Percentiles rank a stretch among this genome's conserved stretches.
Conservation (phyloP, 2,329 filamentous ascomycete species). For the Alternaria rosae region DNA sequence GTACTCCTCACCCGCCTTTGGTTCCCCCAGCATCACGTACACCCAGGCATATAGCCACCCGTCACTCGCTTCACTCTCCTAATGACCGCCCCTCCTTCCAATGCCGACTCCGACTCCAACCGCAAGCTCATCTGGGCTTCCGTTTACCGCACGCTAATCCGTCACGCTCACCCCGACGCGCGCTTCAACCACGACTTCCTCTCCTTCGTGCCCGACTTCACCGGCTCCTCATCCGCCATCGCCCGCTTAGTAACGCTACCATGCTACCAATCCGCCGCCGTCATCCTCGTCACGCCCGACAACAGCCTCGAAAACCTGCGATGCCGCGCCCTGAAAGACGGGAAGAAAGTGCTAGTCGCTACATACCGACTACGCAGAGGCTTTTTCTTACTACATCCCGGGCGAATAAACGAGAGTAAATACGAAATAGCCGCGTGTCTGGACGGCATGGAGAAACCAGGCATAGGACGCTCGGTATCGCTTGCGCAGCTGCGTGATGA, state of each 20-base stretch:
- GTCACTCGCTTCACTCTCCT: neutral
- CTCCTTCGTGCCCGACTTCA: slow-evolving; percentile 55
- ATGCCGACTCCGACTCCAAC: neutral
- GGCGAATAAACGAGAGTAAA: slow-evolving; percentile 33
- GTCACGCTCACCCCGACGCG: slow-evolving; percentile 54
- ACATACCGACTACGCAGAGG: slow-evolving; percentile 54
- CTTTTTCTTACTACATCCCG: slow-evolving; percentile 53
- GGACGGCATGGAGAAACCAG: slow-evolving; percentile 55
- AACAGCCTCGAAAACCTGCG: slow-evolving; percentile 56
- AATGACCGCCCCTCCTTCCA: slow-evolving; percentile 27
- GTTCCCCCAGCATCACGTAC: neutral
- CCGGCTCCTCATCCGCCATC: slow-evolving; percentile 46
- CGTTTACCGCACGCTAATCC: slow-evolving; percentile 48
- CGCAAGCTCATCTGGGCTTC: slow-evolving; percentile 32
- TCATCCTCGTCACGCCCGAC: slow-evolving; percentile 54
- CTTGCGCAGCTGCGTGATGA: slow-evolving; percentile 47
- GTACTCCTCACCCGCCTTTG: neutral
- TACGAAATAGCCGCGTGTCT: slow-evolving; percentile 49
- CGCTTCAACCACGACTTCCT: slow-evolving; percentile 55
- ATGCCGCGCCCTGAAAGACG: slow-evolving; percentile 48
- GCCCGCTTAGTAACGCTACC: slow-evolving; percentile 41
- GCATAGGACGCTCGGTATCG: slow-evolving; percentile 45
- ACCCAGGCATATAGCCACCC: neutral
- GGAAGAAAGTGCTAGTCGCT: slow-evolving; percentile 52
- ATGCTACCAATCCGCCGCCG: slow-evolving; percentile 41